A percentile compares a stretch with the other conserved stretches of the same genome.
These are phyloP conservation scores for Stylosanthes scabra DNA, from an alignment of 331 rosid species.

Conservation along the genomic window DNA sequence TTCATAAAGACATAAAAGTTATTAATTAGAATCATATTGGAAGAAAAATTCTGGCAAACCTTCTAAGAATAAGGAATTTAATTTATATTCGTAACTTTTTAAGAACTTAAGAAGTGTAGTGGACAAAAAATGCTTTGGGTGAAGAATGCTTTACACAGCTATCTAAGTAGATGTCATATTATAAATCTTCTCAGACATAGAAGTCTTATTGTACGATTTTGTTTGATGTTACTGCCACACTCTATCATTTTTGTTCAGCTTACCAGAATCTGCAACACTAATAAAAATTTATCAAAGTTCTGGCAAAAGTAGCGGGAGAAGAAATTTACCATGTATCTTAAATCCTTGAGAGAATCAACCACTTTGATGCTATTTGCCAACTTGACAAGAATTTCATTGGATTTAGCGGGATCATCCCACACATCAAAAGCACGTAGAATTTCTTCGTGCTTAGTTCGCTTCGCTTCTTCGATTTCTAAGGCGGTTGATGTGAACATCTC, in stretches of 20 bases:
- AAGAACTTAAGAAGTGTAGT: slow-evolving; percentile 4
- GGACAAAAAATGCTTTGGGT: neutral
- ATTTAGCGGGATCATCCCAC: slow-evolving; percentile 83
- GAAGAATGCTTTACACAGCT: slow-evolving; percentile 12
- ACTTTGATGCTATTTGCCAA: slow-evolving; percentile 76
- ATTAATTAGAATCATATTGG: slow-evolving; percentile 5
- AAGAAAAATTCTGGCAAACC: slow-evolving; percentile 4
- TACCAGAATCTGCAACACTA: slow-evolving; percentile 17
- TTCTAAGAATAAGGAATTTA: neutral
- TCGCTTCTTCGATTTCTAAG: slow-evolving; percentile 79
- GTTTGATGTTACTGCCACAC: neutral
- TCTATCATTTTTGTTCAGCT: neutral
- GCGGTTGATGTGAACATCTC: slow-evolving; percentile 70
- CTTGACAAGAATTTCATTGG: slow-evolving; percentile 74
- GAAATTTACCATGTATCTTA: slow-evolving; percentile 70
- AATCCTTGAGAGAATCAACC: slow-evolving; percentile 79
- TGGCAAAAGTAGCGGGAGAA: slow-evolving; percentile 15
- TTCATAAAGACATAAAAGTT: neutral
- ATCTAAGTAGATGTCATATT: slow-evolving; percentile 6
- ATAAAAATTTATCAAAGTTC: neutral
- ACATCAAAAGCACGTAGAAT: slow-evolving; percentile 62
- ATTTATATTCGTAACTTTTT: neutral
- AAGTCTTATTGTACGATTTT: slow-evolving; percentile 13
- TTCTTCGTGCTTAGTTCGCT: slow-evolving; percentile 72
- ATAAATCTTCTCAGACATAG: slow-evolving; percentile 4